Evolutionary conservation across 2,329 filamentous ascomycete species (phyloP).

Genomic region (Peltaster fructicola): DNA sequence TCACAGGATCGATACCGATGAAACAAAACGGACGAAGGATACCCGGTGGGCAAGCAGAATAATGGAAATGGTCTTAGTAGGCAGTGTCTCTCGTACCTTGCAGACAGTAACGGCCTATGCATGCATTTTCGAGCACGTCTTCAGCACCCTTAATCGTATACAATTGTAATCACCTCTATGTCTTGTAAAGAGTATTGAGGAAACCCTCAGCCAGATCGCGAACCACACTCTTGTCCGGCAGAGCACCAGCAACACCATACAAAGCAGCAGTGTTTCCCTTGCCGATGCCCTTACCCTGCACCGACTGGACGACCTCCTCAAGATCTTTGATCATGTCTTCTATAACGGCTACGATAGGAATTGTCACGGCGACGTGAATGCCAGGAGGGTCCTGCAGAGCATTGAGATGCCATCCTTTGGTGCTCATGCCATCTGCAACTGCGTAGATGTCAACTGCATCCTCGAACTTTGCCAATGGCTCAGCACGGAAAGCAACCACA

Average conservation of each 20-base stretch:
- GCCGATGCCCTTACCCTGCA: slow-evolving; percentile 54
- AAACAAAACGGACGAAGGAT: not conserved
- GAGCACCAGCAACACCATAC: slow-evolving; percentile 84
- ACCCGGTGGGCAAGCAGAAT: not conserved
- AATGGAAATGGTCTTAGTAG: no score
- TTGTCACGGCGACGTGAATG: slow-evolving; percentile 83
- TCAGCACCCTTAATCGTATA: not conserved
- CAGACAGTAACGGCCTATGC: not conserved
- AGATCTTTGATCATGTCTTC: slow-evolving; percentile 63
- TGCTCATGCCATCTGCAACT: slow-evolving; percentile 72
- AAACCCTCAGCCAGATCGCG: slow-evolving; percentile 81
- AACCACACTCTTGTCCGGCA: slow-evolving; percentile 92
- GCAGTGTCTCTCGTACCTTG: no score
- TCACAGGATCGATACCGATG: slow-evolving; percentile 2
- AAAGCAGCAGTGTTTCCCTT: slow-evolving; percentile 70
- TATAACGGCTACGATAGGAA: slow-evolving; percentile 66
- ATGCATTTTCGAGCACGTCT: not conserved
- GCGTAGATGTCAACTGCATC: slow-evolving; percentile 83
- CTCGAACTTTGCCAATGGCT: slow-evolving; percentile 6
- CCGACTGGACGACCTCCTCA: slow-evolving; percentile 41
- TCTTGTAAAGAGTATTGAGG: slow-evolving; percentile 83
- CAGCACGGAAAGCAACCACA: slow-evolving; percentile 72
- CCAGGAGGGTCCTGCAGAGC: slow-evolving; percentile 80
- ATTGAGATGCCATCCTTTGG: slow-evolving; percentile 87
- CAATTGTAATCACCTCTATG: slow-evolving; percentile 30